Evolutionary conservation across 371 early-diverging fungal species (phyloP).

Genomic region (Gilbertella persicaria): DNA sequence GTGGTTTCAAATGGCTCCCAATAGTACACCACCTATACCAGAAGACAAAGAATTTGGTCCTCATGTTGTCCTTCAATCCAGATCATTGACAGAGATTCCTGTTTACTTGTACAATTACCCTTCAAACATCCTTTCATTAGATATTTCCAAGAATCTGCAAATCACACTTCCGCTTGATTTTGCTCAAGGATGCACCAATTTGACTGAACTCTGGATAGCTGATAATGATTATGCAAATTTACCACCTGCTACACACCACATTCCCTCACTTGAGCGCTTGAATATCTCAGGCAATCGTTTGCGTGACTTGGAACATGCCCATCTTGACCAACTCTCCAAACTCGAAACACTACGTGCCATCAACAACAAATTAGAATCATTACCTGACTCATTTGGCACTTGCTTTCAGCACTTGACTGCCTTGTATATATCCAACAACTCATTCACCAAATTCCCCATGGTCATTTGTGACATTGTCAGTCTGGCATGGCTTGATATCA

Average conservation of each 20-base stretch:
- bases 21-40: slow-evolving; percentile 47
- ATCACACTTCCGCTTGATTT: slow-evolving; percentile 79
- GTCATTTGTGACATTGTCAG: slow-evolving; percentile 38
- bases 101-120: slow-evolving; percentile 74
- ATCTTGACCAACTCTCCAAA: slow-evolving; percentile 60
- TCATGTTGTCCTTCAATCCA: slow-evolving; percentile 67
- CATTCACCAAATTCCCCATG: slow-evolving; percentile 53
- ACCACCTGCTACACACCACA: slow-evolving; percentile 62
- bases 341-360: slow-evolving; percentile 67
- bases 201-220: slow-evolving; percentile 70
- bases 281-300: slow-evolving; percentile 83
- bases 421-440: slow-evolving; percentile 81
- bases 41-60: slow-evolving; percentile 44
- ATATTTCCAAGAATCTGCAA: slow-evolving; percentile 74
- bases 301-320: slow-evolving; percentile 62
- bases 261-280: slow-evolving; percentile 63
- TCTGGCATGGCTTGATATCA: slow-evolving; percentile 76
- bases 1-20: slow-evolving; percentile 76
- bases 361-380: slow-evolving; percentile 72
- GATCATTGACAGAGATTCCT: slow-evolving; percentile 76
- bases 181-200: slow-evolving; percentile 66
- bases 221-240: slow-evolving; percentile 67
- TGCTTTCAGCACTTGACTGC: slow-evolving; percentile 59
- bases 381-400: slow-evolving; percentile 65
- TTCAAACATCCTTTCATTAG: slow-evolving; percentile 63